A percentile compares a stretch with the other conserved stretches of the same genome.
These are phyloP conservation scores for Cladosporium sp. DNA, from an alignment of 2,329 filamentous ascomycete genomes.

Conservation along the genomic window DNA sequence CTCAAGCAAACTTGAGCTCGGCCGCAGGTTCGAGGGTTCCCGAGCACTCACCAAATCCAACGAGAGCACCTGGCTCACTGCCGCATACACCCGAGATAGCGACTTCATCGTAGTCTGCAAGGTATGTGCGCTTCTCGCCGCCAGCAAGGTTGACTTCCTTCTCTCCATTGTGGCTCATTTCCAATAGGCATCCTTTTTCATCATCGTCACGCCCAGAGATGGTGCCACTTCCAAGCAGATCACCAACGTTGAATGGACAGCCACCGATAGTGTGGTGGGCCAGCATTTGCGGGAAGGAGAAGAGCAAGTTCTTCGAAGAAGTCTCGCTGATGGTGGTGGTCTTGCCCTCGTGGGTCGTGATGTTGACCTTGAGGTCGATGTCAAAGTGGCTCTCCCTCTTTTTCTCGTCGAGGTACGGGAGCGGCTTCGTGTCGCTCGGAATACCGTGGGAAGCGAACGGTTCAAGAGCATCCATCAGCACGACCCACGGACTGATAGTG, in stretches of 20 bases:
- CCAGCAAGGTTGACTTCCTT: constrained; percentile 56
- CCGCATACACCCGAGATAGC: constrained; percentile 64
- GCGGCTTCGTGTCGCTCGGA: constrained; percentile 50
- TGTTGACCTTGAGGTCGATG: constrained; percentile 64
- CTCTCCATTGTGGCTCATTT: constrained; percentile 69
- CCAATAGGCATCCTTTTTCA: constrained; percentile 65
- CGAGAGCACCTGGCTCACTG: constrained; percentile 56
- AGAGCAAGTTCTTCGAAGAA: constrained; percentile 66
- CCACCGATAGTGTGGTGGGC: constrained; percentile 74
- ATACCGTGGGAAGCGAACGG: constrained; percentile 58
- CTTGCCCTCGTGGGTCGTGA: constrained; percentile 47
- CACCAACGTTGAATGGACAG: constrained; percentile 69
- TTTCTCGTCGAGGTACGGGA: constrained; percentile 63
- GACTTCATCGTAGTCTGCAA: constrained; percentile 71
- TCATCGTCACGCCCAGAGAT: constrained; percentile 62
- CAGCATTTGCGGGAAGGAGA: constrained; percentile 79
- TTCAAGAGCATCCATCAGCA: constrained; percentile 70
- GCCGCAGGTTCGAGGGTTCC: constrained; percentile 56
- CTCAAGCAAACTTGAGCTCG: constrained; percentile 16
- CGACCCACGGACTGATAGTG: constrained; percentile 74
- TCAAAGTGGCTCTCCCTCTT: constrained; percentile 60
- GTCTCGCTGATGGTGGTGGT: constrained; percentile 51
- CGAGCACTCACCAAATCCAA: constrained; percentile 72
- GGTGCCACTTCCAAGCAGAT: constrained; percentile 74
- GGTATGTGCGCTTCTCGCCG: constrained; percentile 65